Percentiles rank a stretch among this genome's conserved stretches.
Evolutionary conservation across 2,329 filamentous ascomycete species (phyloP).

Genomic region (Trichoderma endophyticum): DNA sequence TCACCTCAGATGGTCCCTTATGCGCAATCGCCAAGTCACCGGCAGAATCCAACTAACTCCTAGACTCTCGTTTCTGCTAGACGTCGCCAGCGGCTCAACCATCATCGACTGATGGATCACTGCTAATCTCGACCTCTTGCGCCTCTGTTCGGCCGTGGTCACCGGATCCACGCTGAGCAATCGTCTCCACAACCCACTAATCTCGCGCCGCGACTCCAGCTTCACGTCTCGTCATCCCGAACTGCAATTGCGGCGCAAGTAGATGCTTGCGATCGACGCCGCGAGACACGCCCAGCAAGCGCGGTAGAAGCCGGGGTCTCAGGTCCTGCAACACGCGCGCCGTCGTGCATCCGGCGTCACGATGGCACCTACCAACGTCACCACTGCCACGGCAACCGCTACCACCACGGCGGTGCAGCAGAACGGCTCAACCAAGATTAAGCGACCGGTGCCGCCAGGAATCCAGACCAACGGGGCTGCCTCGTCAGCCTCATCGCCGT

Average conservation of each 20-base stretch:
- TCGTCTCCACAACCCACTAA: conserved; percentile 23
- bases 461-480: conserved; percentile 63
- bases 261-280: conserved; percentile 22
- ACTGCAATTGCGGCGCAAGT: conserved; percentile 19
- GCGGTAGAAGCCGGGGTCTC: not conserved
- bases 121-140: conserved; percentile 4
- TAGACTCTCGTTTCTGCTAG: conserved; percentile 5
- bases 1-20: conserved; percentile 4
- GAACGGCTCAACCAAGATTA: conserved; percentile 56
- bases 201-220: conserved; percentile 22
- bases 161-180: conserved; percentile 16
- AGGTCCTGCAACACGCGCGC: conserved; percentile 10
- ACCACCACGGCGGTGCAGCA: conserved; percentile 42
- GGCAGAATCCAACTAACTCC: not conserved
- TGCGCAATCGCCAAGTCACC: conserved; percentile 5
- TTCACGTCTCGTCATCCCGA: conserved; percentile 17
- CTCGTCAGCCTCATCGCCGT: conserved; percentile 58
- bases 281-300: conserved; percentile 10
- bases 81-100: not conserved
- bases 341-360: conserved; percentile 28
- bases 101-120: conserved; percentile 9
- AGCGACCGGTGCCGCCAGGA: conserved; percentile 63
- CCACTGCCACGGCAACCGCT: conserved; percentile 40
- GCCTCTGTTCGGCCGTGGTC: conserved; percentile 16
- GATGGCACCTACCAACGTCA: conserved; percentile 57